Conservation (phyloP, 2,329 filamentous ascomycete genomes). For the Rachicladosporium sp. region DNA sequence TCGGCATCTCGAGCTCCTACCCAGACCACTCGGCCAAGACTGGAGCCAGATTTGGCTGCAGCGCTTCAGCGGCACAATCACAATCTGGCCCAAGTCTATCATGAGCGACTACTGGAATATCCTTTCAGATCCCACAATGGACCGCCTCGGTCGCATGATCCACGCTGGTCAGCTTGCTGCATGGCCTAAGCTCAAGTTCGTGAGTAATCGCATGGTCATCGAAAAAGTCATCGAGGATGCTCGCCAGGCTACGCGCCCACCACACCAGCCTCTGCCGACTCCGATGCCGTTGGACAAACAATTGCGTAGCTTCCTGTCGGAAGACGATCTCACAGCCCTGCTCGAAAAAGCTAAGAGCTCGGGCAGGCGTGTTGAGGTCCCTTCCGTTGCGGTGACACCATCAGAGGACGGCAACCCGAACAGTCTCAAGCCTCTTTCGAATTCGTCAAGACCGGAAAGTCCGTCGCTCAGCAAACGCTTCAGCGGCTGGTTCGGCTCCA, state of each 20-base stretch:
- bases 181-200: conserved; percentile 85
- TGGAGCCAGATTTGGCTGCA: conserved; percentile 97
- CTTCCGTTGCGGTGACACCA: background rate
- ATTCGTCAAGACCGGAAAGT: conserved; percentile 12
- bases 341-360: conserved; percentile 23
- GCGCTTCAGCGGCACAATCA: conserved; percentile 86
- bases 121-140: conserved; percentile 65
- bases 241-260: conserved; percentile 29
- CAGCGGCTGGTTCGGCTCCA: conserved; percentile 16
- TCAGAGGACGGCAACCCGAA: background rate
- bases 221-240: conserved; percentile 56
- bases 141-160: conserved; percentile 74
- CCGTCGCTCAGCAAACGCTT: conserved; percentile 21
- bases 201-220: conserved; percentile 73
- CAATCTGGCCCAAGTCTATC: conserved; percentile 81
- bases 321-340: conserved; percentile 34
- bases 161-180: conserved; percentile 78
- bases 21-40: conserved; percentile 81
- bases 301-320: conserved; percentile 28
- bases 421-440: conserved; percentile 3
- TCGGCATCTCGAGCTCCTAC: conserved; percentile 80
- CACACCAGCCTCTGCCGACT: conserved; percentile 20
- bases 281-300: conserved; percentile 11
- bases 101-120: conserved; percentile 76
- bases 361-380: conserved; percentile 16